phyloP scores from a whole-genome alignment of 2,329 filamentous ascomycete species.

The Phialophora tarda region DNA sequence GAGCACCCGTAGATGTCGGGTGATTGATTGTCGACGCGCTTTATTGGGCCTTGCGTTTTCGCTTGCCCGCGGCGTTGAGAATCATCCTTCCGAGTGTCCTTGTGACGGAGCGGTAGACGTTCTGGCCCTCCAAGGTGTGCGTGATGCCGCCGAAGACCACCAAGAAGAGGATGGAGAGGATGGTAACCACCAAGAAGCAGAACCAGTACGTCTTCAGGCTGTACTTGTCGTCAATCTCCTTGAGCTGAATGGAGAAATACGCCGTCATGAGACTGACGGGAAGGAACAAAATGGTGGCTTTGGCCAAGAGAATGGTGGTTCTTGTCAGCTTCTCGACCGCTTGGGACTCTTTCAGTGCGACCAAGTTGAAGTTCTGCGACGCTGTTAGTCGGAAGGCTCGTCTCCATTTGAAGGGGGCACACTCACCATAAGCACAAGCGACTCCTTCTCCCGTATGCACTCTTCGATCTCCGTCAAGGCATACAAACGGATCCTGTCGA shows the following conservation, averaged over 20 bases:
- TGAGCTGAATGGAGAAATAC: constrained; percentile 73
- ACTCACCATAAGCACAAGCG: constrained; percentile 69
- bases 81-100: constrained; percentile 26
- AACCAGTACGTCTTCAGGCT: constrained; percentile 70
- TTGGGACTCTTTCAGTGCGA: constrained; percentile 74
- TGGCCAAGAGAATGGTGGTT: constrained; percentile 73
- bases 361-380: constrained; percentile 76
- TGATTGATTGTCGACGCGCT: background rate
- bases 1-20: background rate
- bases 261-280: constrained; percentile 76
- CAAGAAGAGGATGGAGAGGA: constrained; percentile 63
- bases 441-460: constrained; percentile 71
- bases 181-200: constrained; percentile 67
- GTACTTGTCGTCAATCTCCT: constrained; percentile 62
- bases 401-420: background rate
- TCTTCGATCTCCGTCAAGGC: constrained; percentile 68
- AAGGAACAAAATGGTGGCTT: constrained; percentile 76
- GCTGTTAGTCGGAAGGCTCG: background rate
- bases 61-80: constrained; percentile 22
- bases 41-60: constrained; percentile 27
- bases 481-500: constrained; percentile 66
- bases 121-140: constrained; percentile 62
- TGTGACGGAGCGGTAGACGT: constrained; percentile 49
- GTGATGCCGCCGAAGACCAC: constrained; percentile 64
- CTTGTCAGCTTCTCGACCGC: constrained; percentile 73